Conservation (phyloP, 768 basidiomycete genomes). For the Russula lepida region DNA sequence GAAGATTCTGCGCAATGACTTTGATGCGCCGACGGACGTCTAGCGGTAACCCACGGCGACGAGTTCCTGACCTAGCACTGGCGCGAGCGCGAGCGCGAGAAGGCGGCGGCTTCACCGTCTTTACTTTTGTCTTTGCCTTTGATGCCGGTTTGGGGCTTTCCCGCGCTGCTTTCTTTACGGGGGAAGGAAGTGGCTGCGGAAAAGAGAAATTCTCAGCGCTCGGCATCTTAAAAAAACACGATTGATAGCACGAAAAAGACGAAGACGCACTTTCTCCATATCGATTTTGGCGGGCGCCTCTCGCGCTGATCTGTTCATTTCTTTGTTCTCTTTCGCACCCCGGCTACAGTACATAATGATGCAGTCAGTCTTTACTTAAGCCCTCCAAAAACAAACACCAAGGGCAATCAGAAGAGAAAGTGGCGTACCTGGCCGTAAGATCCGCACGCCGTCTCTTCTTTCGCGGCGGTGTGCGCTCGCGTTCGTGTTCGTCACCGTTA, state of each 20-base stretch:
- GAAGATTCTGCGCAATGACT: not conserved
- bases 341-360: not conserved
- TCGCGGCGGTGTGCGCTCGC: not conserved
- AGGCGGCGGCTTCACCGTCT: not conserved
- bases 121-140: not conserved
- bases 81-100: not conserved
- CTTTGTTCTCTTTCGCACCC: constrained; percentile 1
- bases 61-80: not conserved
- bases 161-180: not conserved
- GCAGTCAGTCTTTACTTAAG: not conserved
- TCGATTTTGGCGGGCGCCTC: not conserved
- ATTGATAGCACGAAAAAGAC: not conserved
- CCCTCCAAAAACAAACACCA: not conserved
- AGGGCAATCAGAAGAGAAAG: no score
- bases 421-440: not conserved
- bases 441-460: constrained; percentile 4
- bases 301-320: not conserved
- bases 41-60: constrained; percentile 1
- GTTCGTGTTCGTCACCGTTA: not conserved
- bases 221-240: not conserved
- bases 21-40: constrained; percentile 8
- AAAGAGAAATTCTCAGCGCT: not conserved
- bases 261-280: not conserved
- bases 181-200: not conserved
- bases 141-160: not conserved